Conservation (phyloP, 352 stramenopile species). For the Pythium vanterpoolii region DNA sequence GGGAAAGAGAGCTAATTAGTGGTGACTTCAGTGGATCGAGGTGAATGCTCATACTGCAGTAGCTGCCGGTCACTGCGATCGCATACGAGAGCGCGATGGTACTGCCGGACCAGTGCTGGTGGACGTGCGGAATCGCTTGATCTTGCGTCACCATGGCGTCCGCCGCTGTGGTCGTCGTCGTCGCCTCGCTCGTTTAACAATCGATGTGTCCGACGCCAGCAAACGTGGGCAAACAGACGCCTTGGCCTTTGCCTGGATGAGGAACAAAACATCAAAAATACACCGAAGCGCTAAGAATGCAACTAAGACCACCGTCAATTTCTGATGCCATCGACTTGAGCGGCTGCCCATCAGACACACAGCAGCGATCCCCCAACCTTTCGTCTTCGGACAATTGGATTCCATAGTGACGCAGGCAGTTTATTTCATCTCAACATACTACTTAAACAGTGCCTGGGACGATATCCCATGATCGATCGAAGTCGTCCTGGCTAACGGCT, state of each 20-base stretch:
- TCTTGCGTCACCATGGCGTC: background rate
- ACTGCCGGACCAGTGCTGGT: conserved; percentile 42
- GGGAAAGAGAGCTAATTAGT: background rate
- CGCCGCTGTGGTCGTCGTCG: background rate
- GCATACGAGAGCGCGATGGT: conserved; percentile 50
- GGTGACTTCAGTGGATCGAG: background rate
- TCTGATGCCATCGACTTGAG: no score
- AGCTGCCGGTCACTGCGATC: conserved; percentile 55
- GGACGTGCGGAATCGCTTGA: conserved; percentile 5
- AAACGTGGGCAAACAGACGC: no score
- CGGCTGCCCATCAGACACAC: no score
- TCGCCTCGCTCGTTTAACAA: background rate
- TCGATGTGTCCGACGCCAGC: no score
- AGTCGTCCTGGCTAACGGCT: background rate
- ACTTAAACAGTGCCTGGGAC: background rate
- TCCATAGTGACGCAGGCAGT: no score
- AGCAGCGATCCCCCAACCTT: no score
- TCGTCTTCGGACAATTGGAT: no score
- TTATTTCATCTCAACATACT: no score
- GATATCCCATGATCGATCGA: background rate
- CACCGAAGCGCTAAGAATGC: no score
- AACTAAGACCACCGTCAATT: no score
- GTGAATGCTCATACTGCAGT: conserved; percentile 35
- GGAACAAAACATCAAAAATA: no score
- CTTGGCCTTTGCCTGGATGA: no score